phyloP scores from a whole-genome alignment of 768 basidiomycete species.

The Mrakia blollopis region DNA sequence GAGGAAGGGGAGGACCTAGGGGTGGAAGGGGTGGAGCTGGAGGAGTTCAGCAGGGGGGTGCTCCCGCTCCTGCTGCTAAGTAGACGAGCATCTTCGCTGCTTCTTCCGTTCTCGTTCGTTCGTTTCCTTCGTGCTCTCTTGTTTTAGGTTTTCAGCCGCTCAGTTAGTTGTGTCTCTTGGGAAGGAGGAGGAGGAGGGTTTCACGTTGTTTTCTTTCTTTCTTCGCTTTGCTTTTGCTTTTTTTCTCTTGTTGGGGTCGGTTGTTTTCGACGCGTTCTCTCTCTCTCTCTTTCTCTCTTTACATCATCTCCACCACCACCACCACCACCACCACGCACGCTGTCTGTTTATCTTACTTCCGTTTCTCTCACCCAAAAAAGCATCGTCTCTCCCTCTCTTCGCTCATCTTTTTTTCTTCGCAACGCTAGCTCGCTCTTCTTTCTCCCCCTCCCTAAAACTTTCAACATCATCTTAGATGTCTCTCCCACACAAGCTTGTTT shows the following conservation, averaged over 20 bases:
- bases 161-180: too few relatives aligned
- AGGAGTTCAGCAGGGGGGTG: not conserved
- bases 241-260: not conserved
- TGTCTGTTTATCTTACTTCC: not conserved
- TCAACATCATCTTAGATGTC: too few relatives aligned
- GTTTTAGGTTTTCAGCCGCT: not conserved
- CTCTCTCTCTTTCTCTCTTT: not conserved
- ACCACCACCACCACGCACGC: not conserved
- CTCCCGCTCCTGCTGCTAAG: slow-evolving; percentile 1
- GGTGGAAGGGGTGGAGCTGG: slow-evolving; percentile 23
- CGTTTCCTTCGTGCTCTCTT: not conserved
- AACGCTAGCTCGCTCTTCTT: too few relatives aligned
- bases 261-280: not conserved
- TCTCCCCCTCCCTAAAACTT: too few relatives aligned
- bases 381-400: not conserved
- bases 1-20: slow-evolving; percentile 1
- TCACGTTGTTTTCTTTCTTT: too few relatives aligned
- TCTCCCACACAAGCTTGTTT: too few relatives aligned
- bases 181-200: not conserved
- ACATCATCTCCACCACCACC: not conserved
- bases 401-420: not conserved
- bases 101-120: not conserved
- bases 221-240: too few relatives aligned
- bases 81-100: not conserved
- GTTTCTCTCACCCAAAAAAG: not conserved